These are phyloP conservation scores for Eurotiales sp. DNA, from an alignment of 2,329 filamentous ascomycete genomes.

Conservation along the genomic window DNA sequence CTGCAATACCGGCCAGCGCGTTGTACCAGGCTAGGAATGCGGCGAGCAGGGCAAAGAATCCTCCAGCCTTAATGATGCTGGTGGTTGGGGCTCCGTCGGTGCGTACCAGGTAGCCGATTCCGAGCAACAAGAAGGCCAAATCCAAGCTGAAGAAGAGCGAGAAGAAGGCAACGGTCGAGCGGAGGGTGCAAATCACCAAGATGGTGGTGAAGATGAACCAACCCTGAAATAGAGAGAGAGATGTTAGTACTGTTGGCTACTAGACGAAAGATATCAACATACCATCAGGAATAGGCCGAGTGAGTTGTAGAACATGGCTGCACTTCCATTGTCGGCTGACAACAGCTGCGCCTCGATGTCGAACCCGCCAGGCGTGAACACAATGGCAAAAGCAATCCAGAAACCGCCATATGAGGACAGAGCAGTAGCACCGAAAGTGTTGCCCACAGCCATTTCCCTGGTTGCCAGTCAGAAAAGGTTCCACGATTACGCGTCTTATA, in stretches of 20 bases:
- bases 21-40: constrained; percentile 87
- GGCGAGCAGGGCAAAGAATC: constrained; percentile 73
- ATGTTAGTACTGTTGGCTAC: no score
- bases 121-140: constrained; percentile 69
- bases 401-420: constrained; percentile 80
- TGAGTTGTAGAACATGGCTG: constrained; percentile 51
- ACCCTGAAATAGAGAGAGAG: no score
- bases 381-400: constrained; percentile 72
- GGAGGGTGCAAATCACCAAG: constrained; percentile 68
- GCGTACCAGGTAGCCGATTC: constrained; percentile 60
- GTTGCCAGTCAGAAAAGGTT: not conserved
- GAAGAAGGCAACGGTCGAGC: constrained; percentile 76
- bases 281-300: constrained; percentile 70
- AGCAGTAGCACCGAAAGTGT: constrained; percentile 80
- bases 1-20: constrained; percentile 75
- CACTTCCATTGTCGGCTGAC: constrained; percentile 18
- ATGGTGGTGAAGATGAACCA: constrained; percentile 86
- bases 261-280: no score
- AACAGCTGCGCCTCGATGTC: constrained; percentile 47
- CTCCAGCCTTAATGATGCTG: constrained; percentile 65
- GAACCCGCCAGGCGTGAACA: constrained; percentile 66
- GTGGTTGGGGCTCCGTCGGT: constrained; percentile 36
- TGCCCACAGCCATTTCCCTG: constrained; percentile 83
- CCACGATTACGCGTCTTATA: no score
- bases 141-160: constrained; percentile 73